Evolutionary conservation across 164 flowering plant genomes (phyloP).

Genomic region (Vitis vinifera): ASM3070453v1 NC_081811.1:2638001-2638500

Average conservation of each 20-base stretch:
- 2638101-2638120: constrained; percentile 83
- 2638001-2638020: constrained; percentile 64
- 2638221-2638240: constrained; percentile 86
- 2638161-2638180: constrained; percentile 83
- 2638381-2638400: no score
- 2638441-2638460: no score
- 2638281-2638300: no score
- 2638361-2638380: no score
- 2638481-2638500: no score
- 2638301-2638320: no score
- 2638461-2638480: no score
- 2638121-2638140: constrained; percentile 47
- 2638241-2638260: constrained; percentile 71
- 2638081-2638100: constrained; percentile 74
- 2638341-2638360: no score
- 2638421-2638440: no score
- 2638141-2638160: constrained; percentile 63
- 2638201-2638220: constrained; percentile 97
- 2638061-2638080: constrained; percentile 78
- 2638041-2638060: constrained; percentile 97
- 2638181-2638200: constrained; percentile 88
- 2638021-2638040: constrained; percentile 89
- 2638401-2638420: no score
- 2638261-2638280: not conserved
- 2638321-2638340: no score